Evolutionary conservation across 2,329 filamentous ascomycete species (phyloP), one percentile per base, ranked within the genome.

Genomic region (Diaporthe australafricana): DNA sequence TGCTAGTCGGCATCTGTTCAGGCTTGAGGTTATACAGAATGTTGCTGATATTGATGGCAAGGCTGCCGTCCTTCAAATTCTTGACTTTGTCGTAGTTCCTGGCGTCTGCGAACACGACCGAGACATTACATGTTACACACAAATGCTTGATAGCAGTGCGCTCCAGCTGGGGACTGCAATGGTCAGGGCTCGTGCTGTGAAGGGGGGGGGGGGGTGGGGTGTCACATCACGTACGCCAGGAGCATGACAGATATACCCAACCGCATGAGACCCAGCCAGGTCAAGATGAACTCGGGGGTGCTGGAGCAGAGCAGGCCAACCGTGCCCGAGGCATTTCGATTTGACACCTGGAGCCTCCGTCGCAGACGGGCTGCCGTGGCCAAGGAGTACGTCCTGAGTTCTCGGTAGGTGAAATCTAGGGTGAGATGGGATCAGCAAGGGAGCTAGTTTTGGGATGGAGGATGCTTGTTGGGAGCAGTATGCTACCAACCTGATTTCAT

Each of bases 181-280:
- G n/a, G 52, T 77, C 16, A 77, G 38, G 11, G 14, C 5, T 2
- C 5, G 6, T 16, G 2, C 16, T n/a, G 22, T 5, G 25, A 69
- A 6, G 12, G 25, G 42, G 17, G 48, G 42, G 17, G 48, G 5
- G 2, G 25, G 16, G 9, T n/a, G n/a, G n/a, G n/a, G n/a, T n/a
- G 32, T 75, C 82, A 76, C 20, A 8, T 50, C 45, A 65, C 60
- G 3, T 77, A 87, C 80, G 90, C 89, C 47, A 92, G 83, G 6
- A 92, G 79, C 20, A 92, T 78, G 2, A 89, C 87, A 0, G 86
- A 82, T 74, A 84, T 83, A 0, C 90, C 90, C 52, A 89, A 76
- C 12, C 84, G 82, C 77, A 91, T 87, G 50, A 92, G 80, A 0
- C 84, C 90, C 2, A 92, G 81, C 89, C 89, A 92, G 0, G 85